Conservation (phyloP, 2,329 filamentous ascomycete species). For the Neopestalotiopsis sp. region DNA sequence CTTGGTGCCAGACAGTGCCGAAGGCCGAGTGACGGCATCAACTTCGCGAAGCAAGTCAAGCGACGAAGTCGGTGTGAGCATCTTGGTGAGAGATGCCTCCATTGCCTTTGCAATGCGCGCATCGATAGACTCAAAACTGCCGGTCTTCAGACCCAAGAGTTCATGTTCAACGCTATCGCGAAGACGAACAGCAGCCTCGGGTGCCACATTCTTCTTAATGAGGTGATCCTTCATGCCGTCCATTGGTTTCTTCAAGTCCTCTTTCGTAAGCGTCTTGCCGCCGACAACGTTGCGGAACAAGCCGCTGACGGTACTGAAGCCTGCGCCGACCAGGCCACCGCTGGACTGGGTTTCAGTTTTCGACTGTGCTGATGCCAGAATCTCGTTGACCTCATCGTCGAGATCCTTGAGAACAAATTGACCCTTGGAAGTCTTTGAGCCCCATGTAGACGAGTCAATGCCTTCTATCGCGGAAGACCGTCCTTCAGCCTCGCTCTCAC, state of each 20-base stretch:
- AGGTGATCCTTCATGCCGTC: slow-evolving; percentile 97
- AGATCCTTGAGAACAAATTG: slow-evolving; percentile 94
- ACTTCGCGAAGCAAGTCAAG: slow-evolving; percentile 95
- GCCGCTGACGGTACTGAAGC: slow-evolving; percentile 82
- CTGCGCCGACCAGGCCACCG: slow-evolving; percentile 75
- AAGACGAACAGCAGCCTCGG: slow-evolving; percentile 88
- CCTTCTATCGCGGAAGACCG: slow-evolving; percentile 70
- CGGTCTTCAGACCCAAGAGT: slow-evolving; percentile 88
- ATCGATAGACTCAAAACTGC: slow-evolving; percentile 88
- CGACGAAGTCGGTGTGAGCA: slow-evolving; percentile 93
- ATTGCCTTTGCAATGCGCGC: slow-evolving; percentile 84
- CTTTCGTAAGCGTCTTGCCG: slow-evolving; percentile 87
- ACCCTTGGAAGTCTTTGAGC: slow-evolving; percentile 81
- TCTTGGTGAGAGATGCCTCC: slow-evolving; percentile 91
- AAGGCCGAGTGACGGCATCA: slow-evolving; percentile 73
- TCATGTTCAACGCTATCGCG: slow-evolving; percentile 93
- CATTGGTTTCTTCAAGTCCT: slow-evolving; percentile 89
- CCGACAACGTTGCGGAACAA: slow-evolving; percentile 95
- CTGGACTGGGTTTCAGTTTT: slow-evolving; percentile 53
- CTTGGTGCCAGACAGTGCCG: slow-evolving; percentile 65
- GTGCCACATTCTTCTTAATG: slow-evolving; percentile 93
- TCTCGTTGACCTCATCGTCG: slow-evolving; percentile 90
- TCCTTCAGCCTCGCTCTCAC: slow-evolving; percentile 56
- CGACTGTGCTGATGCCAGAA: slow-evolving; percentile 80
- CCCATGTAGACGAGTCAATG: slow-evolving; percentile 83